Percentiles rank a stretch among this genome's conserved stretches.
phyloP scores from a whole-genome alignment of 2,329 filamentous ascomycete species.

The Nemania bipapillata region DNA sequence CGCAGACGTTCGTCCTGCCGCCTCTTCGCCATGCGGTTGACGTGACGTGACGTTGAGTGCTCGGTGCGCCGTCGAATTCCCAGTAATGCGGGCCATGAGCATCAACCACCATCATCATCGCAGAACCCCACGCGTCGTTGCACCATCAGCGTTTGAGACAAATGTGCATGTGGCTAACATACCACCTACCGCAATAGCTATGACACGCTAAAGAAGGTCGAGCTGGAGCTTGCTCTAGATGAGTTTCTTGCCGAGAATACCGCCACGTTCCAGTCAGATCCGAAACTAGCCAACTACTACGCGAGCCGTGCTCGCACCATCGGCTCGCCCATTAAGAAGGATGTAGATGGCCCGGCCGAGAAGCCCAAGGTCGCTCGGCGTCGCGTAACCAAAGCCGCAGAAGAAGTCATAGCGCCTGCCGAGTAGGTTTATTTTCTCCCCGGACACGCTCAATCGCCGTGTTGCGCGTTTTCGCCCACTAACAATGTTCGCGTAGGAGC shows the following conservation, averaged over 20 bases:
- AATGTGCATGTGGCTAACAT: constrained; percentile 40
- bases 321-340: constrained; percentile 62
- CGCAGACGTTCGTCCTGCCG: neutral
- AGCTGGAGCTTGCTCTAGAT: constrained; percentile 80
- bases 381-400: constrained; percentile 56
- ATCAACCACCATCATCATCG: constrained; percentile 38
- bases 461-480: constrained; percentile 53
- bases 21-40: neutral
- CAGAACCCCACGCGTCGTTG: constrained; percentile 41
- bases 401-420: constrained; percentile 78
- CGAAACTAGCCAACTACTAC: constrained; percentile 79
- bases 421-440: constrained; percentile 73
- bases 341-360: constrained; percentile 43
- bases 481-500: constrained; percentile 62
- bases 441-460: neutral
- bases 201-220: constrained; percentile 77
- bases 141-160: constrained; percentile 38
- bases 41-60: constrained; percentile 15
- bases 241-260: constrained; percentile 76
- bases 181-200: constrained; percentile 62
- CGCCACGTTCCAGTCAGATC: constrained; percentile 70
- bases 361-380: constrained; percentile 46
- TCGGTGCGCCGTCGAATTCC: constrained; percentile 13
- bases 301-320: constrained; percentile 69
- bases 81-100: constrained; percentile 38